Percentiles rank a stretch among this genome's conserved stretches.
These are phyloP conservation scores for Gastrolobium villosum DNA, from an alignment of 306 rosid species.

Conservation along the genomic window DNA sequence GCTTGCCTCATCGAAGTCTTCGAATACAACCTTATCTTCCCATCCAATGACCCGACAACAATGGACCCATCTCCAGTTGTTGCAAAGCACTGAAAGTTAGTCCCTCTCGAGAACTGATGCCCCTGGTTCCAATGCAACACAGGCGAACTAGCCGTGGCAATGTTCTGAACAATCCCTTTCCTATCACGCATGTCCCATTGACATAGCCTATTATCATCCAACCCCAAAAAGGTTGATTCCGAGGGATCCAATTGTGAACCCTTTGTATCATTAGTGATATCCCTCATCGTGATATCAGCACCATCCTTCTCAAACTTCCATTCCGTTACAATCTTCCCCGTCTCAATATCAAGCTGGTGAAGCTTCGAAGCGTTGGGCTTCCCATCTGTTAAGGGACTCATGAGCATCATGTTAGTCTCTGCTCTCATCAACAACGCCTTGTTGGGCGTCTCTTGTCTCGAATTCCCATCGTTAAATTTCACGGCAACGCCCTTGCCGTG, in stretches of 20 bases:
- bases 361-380: constrained; percentile 70
- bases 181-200: constrained; percentile 94
- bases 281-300: constrained; percentile 81
- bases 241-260: constrained; percentile 92
- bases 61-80: constrained; percentile 89
- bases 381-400: constrained; percentile 84
- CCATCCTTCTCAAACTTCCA: constrained; percentile 99
- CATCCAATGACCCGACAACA: constrained; percentile 90
- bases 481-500: constrained; percentile 85
- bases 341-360: constrained; percentile 85
- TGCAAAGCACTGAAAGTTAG: constrained; percentile 92
- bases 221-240: constrained; percentile 89
- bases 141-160: constrained; percentile 59
- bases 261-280: constrained; percentile 78
- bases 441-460: constrained; percentile 56
- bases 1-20: constrained; percentile 92
- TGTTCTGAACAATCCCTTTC: constrained; percentile 79
- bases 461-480: constrained; percentile 59
- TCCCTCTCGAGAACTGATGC: constrained; percentile 89
- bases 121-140: constrained; percentile 91
- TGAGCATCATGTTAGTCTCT: constrained; percentile 90
- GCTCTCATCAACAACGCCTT: constrained; percentile 84
- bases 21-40: constrained; percentile 89
- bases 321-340: constrained; percentile 80
- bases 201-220: constrained; percentile 92